Conservation (phyloP, 345 rosid species). For the Xanthoceras sorbifolium region DNA sequence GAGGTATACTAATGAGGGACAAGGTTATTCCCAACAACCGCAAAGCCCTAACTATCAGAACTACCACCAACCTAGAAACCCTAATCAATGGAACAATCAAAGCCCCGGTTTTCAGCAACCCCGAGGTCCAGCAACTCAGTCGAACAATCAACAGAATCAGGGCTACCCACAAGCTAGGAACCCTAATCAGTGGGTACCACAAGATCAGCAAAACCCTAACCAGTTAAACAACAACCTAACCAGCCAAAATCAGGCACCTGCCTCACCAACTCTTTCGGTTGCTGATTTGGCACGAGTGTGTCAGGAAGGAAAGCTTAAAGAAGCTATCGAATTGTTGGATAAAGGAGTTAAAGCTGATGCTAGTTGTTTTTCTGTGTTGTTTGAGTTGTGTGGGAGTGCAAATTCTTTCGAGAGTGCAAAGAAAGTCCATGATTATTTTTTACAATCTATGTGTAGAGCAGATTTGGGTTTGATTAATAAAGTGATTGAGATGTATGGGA, state of each 20-base stretch:
- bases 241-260: conserved; percentile 23
- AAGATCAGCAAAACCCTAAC: conserved; percentile 31
- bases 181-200: conserved; percentile 30
- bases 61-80: conserved; percentile 14
- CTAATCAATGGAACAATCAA: conserved; percentile 16
- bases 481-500: conserved; percentile 65
- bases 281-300: conserved; percentile 49
- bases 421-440: conserved; percentile 74
- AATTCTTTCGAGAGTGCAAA: conserved; percentile 64
- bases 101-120: conserved; percentile 31
- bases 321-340: conserved; percentile 63
- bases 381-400: conserved; percentile 46
- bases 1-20: conserved; percentile 29
- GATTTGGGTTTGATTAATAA: conserved; percentile 56
- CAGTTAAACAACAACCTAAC: conserved; percentile 30
- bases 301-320: conserved; percentile 55
- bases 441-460: conserved; percentile 55
- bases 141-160: conserved; percentile 46
- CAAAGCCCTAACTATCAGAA: conserved; percentile 22
- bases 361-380: conserved; percentile 48
- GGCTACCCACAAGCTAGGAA: conserved; percentile 31
- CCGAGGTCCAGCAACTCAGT: conserved; percentile 35
- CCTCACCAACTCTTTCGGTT: conserved; percentile 26
- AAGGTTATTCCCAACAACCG: conserved; percentile 26
- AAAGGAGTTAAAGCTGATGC: conserved; percentile 61